Evolutionary conservation across 1,284 basidiomycete genomes (phyloP).

Genomic region (Rhodotorula sp.): DNA sequence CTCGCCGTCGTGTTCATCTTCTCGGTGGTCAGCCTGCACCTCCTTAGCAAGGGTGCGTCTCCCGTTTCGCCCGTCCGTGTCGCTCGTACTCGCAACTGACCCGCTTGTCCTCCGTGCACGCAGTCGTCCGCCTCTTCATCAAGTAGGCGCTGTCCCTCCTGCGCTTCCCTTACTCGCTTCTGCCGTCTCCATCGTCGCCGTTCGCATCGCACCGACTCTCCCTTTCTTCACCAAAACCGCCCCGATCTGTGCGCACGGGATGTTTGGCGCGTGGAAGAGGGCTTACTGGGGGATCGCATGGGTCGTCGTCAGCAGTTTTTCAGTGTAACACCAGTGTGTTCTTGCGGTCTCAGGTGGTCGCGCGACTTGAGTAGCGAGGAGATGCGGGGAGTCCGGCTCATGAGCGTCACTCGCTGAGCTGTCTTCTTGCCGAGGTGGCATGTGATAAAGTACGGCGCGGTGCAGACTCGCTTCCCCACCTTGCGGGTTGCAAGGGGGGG

Average conservation of each 20-base stretch:
- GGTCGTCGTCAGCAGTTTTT: background rate
- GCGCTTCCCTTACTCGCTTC: background rate
- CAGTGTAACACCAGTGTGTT: background rate
- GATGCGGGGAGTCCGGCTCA: no score
- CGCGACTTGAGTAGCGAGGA: background rate
- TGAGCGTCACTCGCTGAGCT: no score
- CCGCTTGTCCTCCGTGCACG: no score
- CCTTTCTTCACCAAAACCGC: background rate
- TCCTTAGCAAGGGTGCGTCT: conserved; percentile 70
- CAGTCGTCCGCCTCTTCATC: conserved; percentile 34
- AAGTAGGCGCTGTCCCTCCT: conserved; percentile 15
- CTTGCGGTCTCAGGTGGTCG: background rate
- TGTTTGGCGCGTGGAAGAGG: background rate
- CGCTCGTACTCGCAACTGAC: background rate
- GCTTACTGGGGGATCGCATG: no score
- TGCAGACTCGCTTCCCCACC: no score
- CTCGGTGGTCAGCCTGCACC: conserved; percentile 98
- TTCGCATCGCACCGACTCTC: background rate
- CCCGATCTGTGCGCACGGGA: background rate
- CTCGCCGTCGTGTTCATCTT: conserved; percentile 97
- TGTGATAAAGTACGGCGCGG: no score
- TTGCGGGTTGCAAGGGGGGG: no score
- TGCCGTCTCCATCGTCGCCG: background rate
- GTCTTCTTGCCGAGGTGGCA: no score
- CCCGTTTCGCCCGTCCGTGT: background rate